These are phyloP conservation scores for Chlorella sorokiniana DNA, from an alignment of 139 green algal genomes.

Conservation along the genomic window DNA sequence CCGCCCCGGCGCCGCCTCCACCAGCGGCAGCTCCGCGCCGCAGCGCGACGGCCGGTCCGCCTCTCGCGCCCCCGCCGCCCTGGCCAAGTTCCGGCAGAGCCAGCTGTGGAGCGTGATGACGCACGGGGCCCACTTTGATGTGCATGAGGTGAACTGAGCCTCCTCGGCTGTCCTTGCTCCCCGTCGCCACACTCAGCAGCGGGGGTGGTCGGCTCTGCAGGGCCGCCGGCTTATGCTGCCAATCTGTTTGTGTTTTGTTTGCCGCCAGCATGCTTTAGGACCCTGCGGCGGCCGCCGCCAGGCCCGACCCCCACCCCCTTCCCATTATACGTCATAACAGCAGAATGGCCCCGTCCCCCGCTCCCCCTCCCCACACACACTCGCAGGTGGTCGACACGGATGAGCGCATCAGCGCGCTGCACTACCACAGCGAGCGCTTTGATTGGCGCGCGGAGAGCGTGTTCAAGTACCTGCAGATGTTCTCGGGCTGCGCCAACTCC, in stretches of 20 bases:
- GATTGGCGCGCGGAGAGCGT: conserved; percentile 23
- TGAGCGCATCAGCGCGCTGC: conserved; percentile 1
- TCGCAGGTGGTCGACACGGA: conserved; percentile 23
- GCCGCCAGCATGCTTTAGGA: too few species aligned
- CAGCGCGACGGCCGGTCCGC: background rate
- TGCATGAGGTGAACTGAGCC: conserved; percentile 6
- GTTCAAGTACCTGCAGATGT: conserved; percentile 79
- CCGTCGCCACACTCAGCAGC: background rate
- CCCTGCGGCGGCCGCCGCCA: too few species aligned
- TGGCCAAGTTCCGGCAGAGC: conserved; percentile 6
- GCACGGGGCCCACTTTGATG: conserved; percentile 10
- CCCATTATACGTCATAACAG: too few species aligned
- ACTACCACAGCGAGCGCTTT: conserved; percentile 28
- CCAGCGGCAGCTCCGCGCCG: too few species aligned
- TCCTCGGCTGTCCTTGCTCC: background rate
- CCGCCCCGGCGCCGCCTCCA: too few species aligned
- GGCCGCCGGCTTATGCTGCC: too few species aligned
- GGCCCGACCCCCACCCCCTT: too few species aligned
- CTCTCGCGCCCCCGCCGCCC: background rate
- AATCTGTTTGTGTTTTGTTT: too few species aligned
- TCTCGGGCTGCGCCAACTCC: conserved; percentile 80
- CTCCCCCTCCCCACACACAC: background rate
- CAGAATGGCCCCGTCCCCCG: background rate
- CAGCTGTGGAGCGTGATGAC: conserved; percentile 4
- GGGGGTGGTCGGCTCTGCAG: too few species aligned